Evolutionary conservation across 2,329 filamentous ascomycete genomes (phyloP), one percentile per base, ranked within the genome.

Genomic region (Botrytis elliptica): DNA sequence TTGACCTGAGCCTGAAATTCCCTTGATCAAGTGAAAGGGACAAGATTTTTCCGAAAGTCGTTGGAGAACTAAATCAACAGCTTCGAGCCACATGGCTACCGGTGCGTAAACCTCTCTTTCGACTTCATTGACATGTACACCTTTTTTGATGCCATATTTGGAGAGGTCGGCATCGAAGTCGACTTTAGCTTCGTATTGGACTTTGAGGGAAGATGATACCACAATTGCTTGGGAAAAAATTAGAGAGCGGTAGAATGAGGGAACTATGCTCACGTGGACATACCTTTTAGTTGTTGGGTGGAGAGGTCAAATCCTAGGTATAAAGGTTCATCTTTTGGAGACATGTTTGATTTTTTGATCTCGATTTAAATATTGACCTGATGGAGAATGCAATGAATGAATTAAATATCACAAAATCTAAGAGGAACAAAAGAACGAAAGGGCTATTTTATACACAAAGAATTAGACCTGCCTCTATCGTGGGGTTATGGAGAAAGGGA

Each of bases 231-330:
- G 29, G 40, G 33, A 33, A 9, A 36, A 62, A 62, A 74, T 80
- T 52, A 79, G 79, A 70, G 68, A 60, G 72, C 36, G 36, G 49
- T 57, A 70, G 46, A 38, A 46, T 59, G 9, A 62, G 70, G 20
- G 60, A 73, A 64, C 74, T 55, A 64, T 57, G 36, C 71, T 74
- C 73, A 75, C 60, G 74, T 62, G 40, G 38, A 52, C 80, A 77
- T 83, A 90, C 93, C 95, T 88, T 99, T 98, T 74, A 98, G 88
- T 82, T 98, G 95, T 83, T 98, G 96, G 74, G 96, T 98, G 62
- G 95, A 98, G 75, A 98, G 91, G 84, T 99, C 96, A 82, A 98
- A 95, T 75, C 96, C 96, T 80, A 97, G 87, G 81, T 97, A 97
- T 75, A 97, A 85, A 29, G 92, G 91, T 46, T 85, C 86, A 75